Evolutionary conservation across 164 flowering plant genomes (phyloP).

Genomic region (Stephania cephalantha): DNA sequence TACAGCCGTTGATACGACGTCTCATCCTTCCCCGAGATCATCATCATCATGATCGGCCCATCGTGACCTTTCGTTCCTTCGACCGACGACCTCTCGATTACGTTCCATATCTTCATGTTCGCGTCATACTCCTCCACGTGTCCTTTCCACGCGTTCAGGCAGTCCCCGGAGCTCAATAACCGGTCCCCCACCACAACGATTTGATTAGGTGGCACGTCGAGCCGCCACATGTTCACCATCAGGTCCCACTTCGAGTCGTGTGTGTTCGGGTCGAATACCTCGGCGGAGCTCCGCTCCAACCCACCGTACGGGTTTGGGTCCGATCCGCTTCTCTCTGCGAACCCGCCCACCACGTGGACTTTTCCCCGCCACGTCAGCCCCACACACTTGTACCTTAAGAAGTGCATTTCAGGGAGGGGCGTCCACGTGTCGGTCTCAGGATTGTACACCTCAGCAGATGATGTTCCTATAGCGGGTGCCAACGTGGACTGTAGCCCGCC

Average conservation of each 20-base stretch:
- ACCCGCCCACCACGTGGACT: slow-evolving; percentile 54
- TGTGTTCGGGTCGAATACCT: slow-evolving; percentile 32
- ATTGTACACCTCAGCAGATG: slow-evolving; percentile 46
- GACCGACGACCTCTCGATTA: slow-evolving; percentile 40
- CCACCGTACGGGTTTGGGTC: slow-evolving; percentile 9
- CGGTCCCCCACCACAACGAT: slow-evolving; percentile 39
- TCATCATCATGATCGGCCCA: slow-evolving; percentile 18
- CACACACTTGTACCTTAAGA: slow-evolving; percentile 46
- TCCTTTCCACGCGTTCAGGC: slow-evolving; percentile 57
- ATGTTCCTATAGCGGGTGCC: slow-evolving; percentile 31
- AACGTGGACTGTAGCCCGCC: slow-evolving; percentile 38
- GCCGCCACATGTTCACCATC: slow-evolving; percentile 44
- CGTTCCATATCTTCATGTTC: slow-evolving; percentile 45
- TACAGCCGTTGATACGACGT: slow-evolving; percentile 21
- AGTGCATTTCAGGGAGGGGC: slow-evolving; percentile 36
- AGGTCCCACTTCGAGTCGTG: slow-evolving; percentile 35
- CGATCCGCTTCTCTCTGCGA: slow-evolving; percentile 31
- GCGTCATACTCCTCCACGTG: slow-evolving; percentile 56
- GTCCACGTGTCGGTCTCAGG: slow-evolving; percentile 33
- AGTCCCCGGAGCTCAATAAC: slow-evolving; percentile 61
- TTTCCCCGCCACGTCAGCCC: slow-evolving; percentile 59
- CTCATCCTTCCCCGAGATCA: background rate
- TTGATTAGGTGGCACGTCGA: slow-evolving; percentile 64
- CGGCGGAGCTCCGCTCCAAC: slow-evolving; percentile 48
- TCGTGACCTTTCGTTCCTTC: background rate